phyloP scores from a whole-genome alignment of 495 filamentous ascomycete species.

The Platismatia glauca region DNA sequence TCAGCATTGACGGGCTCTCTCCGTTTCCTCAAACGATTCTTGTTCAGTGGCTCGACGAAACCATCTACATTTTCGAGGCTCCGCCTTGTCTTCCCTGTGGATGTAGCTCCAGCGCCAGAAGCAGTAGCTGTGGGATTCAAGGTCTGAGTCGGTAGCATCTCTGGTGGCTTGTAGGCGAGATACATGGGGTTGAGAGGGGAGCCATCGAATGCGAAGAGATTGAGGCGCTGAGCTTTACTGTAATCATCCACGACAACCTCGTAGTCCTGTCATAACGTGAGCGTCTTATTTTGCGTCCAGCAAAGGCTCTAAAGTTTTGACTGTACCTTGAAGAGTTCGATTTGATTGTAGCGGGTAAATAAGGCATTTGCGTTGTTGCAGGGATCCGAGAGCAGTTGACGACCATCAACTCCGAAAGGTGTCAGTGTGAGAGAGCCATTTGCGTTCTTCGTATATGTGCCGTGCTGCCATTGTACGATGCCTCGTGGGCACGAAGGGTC shows the following conservation, averaged over 20 bases:
- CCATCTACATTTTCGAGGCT: conserved; percentile 23
- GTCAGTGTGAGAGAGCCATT: conserved; percentile 53
- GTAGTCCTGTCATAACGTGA: conserved; percentile 45
- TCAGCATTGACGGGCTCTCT: conserved; percentile 46
- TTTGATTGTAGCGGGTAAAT: conserved; percentile 63
- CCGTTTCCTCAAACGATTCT: conserved; percentile 34
- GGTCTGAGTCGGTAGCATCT: conserved; percentile 67
- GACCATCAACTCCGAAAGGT: conserved; percentile 61
- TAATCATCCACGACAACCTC: conserved; percentile 53
- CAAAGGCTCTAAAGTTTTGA: neutral
- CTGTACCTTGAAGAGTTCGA: conserved; percentile 55
- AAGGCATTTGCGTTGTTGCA: conserved; percentile 44
- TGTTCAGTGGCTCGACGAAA: conserved; percentile 34
- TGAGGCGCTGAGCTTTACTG: conserved; percentile 53
- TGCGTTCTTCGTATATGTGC: conserved; percentile 44
- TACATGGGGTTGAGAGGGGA: conserved; percentile 66
- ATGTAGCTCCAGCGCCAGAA: conserved; percentile 29
- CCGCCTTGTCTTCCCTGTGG: conserved; percentile 31
- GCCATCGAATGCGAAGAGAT: conserved; percentile 58
- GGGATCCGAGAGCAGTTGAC: conserved; percentile 61
- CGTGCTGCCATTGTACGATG: conserved; percentile 75
- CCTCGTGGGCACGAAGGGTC: conserved; percentile 57
- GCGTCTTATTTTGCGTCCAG: neutral
- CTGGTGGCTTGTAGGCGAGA: conserved; percentile 55
- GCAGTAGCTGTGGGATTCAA: conserved; percentile 47